Base-by-base conservation (phyloP, 345 rosid species). In the Populus alba region DNA sequence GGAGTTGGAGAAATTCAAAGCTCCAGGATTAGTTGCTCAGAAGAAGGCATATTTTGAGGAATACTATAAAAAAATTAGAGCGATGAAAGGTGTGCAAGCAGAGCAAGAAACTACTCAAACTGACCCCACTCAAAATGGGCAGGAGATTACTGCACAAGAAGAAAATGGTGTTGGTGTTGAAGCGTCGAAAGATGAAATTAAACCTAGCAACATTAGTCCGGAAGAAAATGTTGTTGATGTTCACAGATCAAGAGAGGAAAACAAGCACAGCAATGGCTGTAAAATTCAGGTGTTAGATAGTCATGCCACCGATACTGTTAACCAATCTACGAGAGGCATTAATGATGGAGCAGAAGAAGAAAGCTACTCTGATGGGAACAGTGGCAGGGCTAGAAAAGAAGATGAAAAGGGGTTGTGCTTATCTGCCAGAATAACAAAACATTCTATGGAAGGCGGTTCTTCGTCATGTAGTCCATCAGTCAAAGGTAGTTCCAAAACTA, bases 41-140 rank as follows among this genome's bases (percentile, higher is more conserved):
- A 82, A 78, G 77, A 82, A 57, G 79, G 82, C 85, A 41, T 79
- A 71, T 37, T 82, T 82, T 59, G 85, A 79, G 77, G 80, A 79
- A 71, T 76, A 75, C 65, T 82, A 78, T 63, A 78, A 38, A 49
- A 76, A 68, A 63, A 45, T 71, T 25, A 75, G 82, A 75, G 70
- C 75, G 57, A 62, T 81, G 80, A 81, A 81, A 69, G 80, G 23
- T 23, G 35, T 81, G 43, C 70, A 72, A 72, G 63, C 49, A 67
- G 63, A 47, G 74, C 77, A 81, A 65, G 71, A 76, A 68, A 55
- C 12, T 7, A 27, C 38, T 13, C 59, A 66, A 67, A n/a, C 25
- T 35, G 67, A 41, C 73, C 20, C 70, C 62, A 57, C 55, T 72
- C 68, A 41, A 10, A 65, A 37, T 27, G 59, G 77, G 35, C 20